Evolutionary conservation across 108 stramenopile species (phyloP).

Genomic region (Schizochytrium sp.): DNA sequence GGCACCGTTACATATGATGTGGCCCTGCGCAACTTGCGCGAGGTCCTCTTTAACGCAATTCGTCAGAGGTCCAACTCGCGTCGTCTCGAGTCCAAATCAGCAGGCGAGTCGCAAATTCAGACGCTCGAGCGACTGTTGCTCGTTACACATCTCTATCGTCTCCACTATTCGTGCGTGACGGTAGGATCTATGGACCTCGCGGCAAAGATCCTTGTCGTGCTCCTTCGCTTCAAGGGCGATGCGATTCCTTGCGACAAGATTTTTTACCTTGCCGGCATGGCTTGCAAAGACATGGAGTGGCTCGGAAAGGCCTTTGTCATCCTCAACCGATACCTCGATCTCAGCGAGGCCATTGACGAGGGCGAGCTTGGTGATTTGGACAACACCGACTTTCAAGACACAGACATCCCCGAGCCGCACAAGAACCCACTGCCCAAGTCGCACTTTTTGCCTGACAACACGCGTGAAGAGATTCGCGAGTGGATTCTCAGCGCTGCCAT

Average conservation of each 20-base stretch:
- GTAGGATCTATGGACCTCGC: constrained; percentile 39
- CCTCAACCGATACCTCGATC: constrained; percentile 59
- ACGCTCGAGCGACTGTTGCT: constrained; percentile 46
- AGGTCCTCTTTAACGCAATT: constrained; percentile 38
- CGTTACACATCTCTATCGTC: constrained; percentile 40
- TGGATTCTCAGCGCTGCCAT: constrained; percentile 57
- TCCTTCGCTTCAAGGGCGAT: constrained; percentile 48
- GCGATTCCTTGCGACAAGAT: constrained; percentile 52
- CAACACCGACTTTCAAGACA: constrained; percentile 52
- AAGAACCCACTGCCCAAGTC: constrained; percentile 23
- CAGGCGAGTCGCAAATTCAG: background rate
- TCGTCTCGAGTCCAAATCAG: background rate
- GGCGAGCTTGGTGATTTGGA: constrained; percentile 37
- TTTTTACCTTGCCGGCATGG: constrained; percentile 47
- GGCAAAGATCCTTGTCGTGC: constrained; percentile 33
- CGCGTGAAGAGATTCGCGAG: constrained; percentile 53
- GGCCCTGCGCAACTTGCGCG: constrained; percentile 32
- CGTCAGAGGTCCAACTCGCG: background rate
- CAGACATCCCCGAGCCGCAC: constrained; percentile 37
- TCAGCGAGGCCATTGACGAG: constrained; percentile 63
- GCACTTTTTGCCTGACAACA: constrained; percentile 34
- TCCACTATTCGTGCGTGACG: constrained; percentile 20
- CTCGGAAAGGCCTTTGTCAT: constrained; percentile 56
- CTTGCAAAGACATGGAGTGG: constrained; percentile 34
- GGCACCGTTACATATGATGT: background rate